Conservation (phyloP, 2,329 filamentous ascomycete genomes). For the Penicillium sclerotiorum region DNA sequence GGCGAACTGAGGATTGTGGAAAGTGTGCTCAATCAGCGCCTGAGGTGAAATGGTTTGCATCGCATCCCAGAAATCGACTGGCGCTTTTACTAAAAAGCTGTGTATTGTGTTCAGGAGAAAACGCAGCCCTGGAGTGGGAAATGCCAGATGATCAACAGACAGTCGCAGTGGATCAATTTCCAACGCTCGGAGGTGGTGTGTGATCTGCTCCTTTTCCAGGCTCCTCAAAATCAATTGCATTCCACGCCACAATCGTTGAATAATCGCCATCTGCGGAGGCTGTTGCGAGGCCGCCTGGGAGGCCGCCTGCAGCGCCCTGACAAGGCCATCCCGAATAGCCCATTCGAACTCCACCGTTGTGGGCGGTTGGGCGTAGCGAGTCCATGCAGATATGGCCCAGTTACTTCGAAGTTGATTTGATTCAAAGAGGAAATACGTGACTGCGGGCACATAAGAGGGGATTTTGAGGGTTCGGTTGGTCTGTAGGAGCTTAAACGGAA, state of each 20-base stretch:
- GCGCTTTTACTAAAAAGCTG: constrained; percentile 71
- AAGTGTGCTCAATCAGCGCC: constrained; percentile 80
- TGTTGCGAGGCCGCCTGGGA: constrained; percentile 61
- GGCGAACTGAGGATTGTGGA: constrained; percentile 70
- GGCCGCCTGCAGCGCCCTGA: constrained; percentile 66
- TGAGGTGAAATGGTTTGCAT: constrained; percentile 79
- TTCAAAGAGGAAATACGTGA: constrained; percentile 83
- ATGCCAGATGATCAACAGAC: constrained; percentile 67
- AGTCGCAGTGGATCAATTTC: constrained; percentile 68
- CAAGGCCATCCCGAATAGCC: constrained; percentile 75
- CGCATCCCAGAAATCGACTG: constrained; percentile 84
- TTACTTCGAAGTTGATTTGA: constrained; percentile 62
- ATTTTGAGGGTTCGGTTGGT: constrained; percentile 77
- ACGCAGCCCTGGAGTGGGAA: constrained; percentile 64
- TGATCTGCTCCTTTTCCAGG: constrained; percentile 73
- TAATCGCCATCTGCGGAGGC: constrained; percentile 54
- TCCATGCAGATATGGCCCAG: constrained; percentile 72
- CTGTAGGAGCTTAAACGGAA: constrained; percentile 79
- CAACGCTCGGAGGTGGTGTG: constrained; percentile 75
- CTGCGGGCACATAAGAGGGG: constrained; percentile 74
- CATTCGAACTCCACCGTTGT: constrained; percentile 80
- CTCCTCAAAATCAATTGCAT: constrained; percentile 72
- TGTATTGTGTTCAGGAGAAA: constrained; percentile 72
- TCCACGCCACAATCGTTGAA: constrained; percentile 79
- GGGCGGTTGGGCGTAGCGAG: constrained; percentile 65